Percentiles rank a stretch among this genome's conserved stretches.
phyloP scores from a whole-genome alignment of 495 filamentous ascomycete species.

The Annulohypoxylon nitens region DNA sequence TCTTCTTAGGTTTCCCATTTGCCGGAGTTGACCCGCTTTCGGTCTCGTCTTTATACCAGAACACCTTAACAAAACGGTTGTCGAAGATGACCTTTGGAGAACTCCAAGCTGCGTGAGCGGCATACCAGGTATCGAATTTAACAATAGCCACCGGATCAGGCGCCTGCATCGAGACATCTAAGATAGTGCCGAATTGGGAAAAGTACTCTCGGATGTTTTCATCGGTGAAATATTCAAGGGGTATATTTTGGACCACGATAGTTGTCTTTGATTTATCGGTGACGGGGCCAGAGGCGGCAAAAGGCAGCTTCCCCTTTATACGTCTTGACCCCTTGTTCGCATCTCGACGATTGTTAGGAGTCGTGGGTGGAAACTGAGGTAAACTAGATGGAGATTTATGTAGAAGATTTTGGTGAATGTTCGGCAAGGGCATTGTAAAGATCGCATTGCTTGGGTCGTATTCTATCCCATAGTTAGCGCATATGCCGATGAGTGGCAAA shows the following conservation, averaged over 20 bases:
- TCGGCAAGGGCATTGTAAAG: conserved; percentile 48
- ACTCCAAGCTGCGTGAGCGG: conserved; percentile 84
- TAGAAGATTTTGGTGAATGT: background rate
- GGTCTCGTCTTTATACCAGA: conserved; percentile 82
- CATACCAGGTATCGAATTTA: conserved; percentile 78
- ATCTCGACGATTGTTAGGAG: conserved; percentile 52
- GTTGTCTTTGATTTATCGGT: conserved; percentile 80
- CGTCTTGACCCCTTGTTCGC: conserved; percentile 56
- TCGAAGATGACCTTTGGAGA: conserved; percentile 97
- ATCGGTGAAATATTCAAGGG: conserved; percentile 85
- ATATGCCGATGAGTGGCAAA: background rate
- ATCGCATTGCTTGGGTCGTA: conserved; percentile 85
- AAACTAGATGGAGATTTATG: conserved; percentile 23
- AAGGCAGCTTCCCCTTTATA: conserved; percentile 68
- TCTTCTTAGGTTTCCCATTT: conserved; percentile 44
- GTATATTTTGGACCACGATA: conserved; percentile 93
- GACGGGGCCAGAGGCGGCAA: conserved; percentile 81
- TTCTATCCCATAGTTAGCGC: conserved; percentile 63
- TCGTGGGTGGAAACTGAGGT: conserved; percentile 11
- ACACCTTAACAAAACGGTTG: conserved; percentile 97
- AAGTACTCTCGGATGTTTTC: conserved; percentile 83
- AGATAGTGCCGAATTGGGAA: conserved; percentile 82
- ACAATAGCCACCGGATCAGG: conserved; percentile 85
- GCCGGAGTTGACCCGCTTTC: conserved; percentile 45
- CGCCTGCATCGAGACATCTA: conserved; percentile 78